Base-by-base conservation (phyloP, 2,329 filamentous ascomycete species). In the Leptographium procerum region DNA sequence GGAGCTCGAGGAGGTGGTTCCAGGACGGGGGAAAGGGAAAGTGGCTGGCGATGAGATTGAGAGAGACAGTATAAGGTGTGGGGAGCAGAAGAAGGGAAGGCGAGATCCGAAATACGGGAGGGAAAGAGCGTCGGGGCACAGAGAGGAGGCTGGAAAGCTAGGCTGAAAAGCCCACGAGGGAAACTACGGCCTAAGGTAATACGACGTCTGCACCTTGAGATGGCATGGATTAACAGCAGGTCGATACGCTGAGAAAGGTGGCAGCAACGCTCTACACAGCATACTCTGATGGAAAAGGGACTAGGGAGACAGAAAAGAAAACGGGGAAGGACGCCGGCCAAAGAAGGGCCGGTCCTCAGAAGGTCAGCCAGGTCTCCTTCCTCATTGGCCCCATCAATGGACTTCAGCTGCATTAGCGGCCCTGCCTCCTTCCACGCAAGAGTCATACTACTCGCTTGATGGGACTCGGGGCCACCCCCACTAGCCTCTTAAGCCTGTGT, bases 321-420 rank as follows among this genome's bases (percentile, higher is more conserved):
- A n/a, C n/a, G n/a, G 28, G 19, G 51, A 34, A 53, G n/a, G n/a
- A 1, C 26, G 26, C 48, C n/a, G 48, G 48, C 26, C 14, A 53
- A 9, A 29, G 31, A 53, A 40, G 22, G 33, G 22, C 33, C 52
- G 13, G 52, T 19, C 52, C 11, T 11, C n/a, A 16, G n/a, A 43
- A 13, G 34, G 34, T 14, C 34, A 14, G 26, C 26, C 50, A 31
- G 7, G 40, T 43, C 40, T 7, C 40, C 40, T 24, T 22, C 6
- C 52, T 31, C 24, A 55, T 47, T 45, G 53, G 53, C 53, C 36
- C 52, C 36, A 26, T 26, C 5, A 8, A 33, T 16, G 53, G 31
- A 8, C 53, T 45, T 47, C 53, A 47, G 53, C 36, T 55, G 53
- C 53, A 55, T 55, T 55, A 55, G 53, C 53, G 53, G 53, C 26